Evolutionary conservation across 1,284 basidiomycete genomes (phyloP).

Genomic region (Microbotryum intermedium): DNA sequence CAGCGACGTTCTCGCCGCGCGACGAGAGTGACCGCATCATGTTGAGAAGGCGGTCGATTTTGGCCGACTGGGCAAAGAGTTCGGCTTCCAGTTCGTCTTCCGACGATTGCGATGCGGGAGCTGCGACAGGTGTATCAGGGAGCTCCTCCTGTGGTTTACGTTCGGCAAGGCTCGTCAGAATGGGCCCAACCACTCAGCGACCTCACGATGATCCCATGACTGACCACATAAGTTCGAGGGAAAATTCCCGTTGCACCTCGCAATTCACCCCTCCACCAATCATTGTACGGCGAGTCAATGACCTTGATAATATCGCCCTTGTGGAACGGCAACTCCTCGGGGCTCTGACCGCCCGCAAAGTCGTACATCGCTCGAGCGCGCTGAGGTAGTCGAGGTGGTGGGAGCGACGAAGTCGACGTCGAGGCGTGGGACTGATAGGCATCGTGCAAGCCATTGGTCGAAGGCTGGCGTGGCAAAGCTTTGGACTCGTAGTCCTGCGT

Average conservation of each 20-base stretch:
- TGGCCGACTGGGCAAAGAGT: conserved; percentile 72
- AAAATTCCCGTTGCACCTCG: conserved; percentile 93
- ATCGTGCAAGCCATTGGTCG: too few species aligned
- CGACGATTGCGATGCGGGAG: conserved; percentile 47
- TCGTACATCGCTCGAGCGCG: conserved; percentile 82
- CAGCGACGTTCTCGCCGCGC: conserved; percentile 71
- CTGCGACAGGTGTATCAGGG: conserved; percentile 69
- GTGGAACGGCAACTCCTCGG: conserved; percentile 84
- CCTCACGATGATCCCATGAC: conserved; percentile 35
- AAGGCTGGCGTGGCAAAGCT: not conserved
- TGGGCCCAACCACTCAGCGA: too few species aligned
- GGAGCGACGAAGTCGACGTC: too few species aligned
- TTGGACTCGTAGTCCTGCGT: too few species aligned
- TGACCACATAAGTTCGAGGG: conserved; percentile 90
- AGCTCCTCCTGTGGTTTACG: conserved; percentile 58
- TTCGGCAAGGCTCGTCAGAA: not conserved
- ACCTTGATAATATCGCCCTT: conserved; percentile 95
- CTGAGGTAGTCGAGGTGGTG: not conserved
- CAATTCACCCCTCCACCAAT: conserved; percentile 97
- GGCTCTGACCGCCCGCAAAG: conserved; percentile 70
- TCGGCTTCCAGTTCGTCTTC: conserved; percentile 84
- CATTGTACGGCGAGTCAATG: conserved; percentile 86
- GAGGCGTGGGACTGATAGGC: too few species aligned
- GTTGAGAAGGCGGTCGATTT: conserved; percentile 77
- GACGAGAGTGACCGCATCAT: conserved; percentile 66